A percentile compares a stretch with the other conserved stretches of the same genome.
Conservation (phyloP, 2,329 filamentous ascomycete species). For the Huntiella bhutanensis region DNA sequence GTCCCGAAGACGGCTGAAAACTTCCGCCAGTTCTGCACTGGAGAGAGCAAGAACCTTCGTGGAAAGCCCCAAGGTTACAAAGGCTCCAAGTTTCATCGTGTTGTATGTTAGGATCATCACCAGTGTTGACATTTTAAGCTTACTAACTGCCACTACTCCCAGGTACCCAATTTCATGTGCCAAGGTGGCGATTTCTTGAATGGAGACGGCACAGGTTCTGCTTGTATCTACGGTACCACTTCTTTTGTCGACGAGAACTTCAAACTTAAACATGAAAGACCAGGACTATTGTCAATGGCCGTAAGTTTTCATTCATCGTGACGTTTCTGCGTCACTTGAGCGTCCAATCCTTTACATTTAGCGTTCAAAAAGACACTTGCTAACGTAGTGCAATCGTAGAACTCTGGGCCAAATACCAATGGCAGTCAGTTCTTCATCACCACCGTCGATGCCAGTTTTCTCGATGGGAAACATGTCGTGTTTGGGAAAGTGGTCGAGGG, state of each 20-base stretch:
- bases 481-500: slow-evolving; percentile 82
- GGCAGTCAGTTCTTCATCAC: slow-evolving; percentile 98
- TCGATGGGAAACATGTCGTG: slow-evolving; percentile 87
- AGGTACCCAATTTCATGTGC: slow-evolving; percentile 96
- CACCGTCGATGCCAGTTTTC: slow-evolving; percentile 65
- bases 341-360: neutral
- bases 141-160: neutral
- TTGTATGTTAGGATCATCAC: slow-evolving; percentile 31
- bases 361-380: too few relatives aligned
- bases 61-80: slow-evolving; percentile 85
- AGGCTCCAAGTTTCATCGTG: slow-evolving; percentile 80
- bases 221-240: slow-evolving; percentile 70
- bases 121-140: neutral
- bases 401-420: slow-evolving; percentile 81
- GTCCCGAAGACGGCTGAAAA: slow-evolving; percentile 86
- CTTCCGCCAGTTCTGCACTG: slow-evolving; percentile 92
- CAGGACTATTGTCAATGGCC: slow-evolving; percentile 82
- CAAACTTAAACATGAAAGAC: slow-evolving; percentile 52
- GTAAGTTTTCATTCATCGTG: slow-evolving; percentile 31
- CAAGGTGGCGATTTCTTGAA: slow-evolving; percentile 94
- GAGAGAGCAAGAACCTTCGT: slow-evolving; percentile 62
- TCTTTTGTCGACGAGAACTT: slow-evolving; percentile 89
- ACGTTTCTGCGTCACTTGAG: slow-evolving; percentile 1
- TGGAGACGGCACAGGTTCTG: slow-evolving; percentile 76
- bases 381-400: slow-evolving; percentile 28